These are phyloP conservation scores for Spiraea crenata DNA, from an alignment of 331 rosid species.

Conservation along the genomic window DNA sequence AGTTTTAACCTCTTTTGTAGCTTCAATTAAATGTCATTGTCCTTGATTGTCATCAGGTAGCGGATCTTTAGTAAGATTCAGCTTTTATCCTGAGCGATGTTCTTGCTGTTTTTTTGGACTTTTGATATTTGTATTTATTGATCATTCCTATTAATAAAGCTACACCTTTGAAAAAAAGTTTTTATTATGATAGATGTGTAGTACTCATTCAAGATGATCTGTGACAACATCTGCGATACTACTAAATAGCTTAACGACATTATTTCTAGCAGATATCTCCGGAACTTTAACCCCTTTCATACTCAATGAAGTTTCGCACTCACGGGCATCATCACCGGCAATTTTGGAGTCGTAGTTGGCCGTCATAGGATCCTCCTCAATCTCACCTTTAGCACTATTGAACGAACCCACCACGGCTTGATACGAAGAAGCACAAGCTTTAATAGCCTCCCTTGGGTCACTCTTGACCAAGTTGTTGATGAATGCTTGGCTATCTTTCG, in stretches of 20 bases:
- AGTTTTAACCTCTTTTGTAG: too few species aligned
- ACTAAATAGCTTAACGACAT: conserved; percentile 4
- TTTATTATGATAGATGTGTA: too few species aligned
- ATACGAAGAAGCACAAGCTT: conserved; percentile 5
- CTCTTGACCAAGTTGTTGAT: background rate
- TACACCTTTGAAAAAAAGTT: too few species aligned
- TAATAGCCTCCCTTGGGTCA: background rate
- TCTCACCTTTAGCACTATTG: background rate
- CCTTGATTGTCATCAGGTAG: too few species aligned
- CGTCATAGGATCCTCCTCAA: background rate
- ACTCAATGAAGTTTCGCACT: background rate
- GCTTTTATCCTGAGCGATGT: too few species aligned
- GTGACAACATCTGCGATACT: conserved; percentile 17
- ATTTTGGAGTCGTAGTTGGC: conserved; percentile 18
- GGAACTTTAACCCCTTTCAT: background rate
- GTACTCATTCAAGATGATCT: background rate
- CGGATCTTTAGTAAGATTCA: too few species aligned
- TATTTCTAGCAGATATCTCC: conserved; percentile 6
- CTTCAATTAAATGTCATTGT: too few species aligned
- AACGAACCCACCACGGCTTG: conserved; percentile 7
- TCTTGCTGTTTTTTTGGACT: too few species aligned
- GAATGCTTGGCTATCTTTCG: conserved; percentile 2
- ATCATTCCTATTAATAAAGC: too few species aligned
- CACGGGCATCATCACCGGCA: conserved; percentile 4
- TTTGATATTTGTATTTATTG: too few species aligned